phyloP scores from a whole-genome alignment of 768 basidiomycete species.

The Boletus sp. region DNA sequence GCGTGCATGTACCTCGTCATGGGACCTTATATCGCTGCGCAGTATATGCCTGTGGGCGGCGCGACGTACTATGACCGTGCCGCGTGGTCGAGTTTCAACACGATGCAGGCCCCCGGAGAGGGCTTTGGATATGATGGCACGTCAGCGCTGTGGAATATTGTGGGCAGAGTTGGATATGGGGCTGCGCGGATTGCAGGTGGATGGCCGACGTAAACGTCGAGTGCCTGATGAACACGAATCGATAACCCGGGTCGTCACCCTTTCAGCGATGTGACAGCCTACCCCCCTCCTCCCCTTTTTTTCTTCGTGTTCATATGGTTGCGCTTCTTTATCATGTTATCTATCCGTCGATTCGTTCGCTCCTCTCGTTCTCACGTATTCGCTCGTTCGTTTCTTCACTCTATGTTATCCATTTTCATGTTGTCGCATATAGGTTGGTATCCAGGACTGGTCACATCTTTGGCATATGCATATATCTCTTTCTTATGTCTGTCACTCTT shows the following conservation, averaged over 20 bases:
- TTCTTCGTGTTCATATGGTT: constrained; percentile 18
- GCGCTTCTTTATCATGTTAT: constrained; percentile 17
- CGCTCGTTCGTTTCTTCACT: background rate
- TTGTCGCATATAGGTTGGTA: constrained; percentile 10
- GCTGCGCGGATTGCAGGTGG: constrained; percentile 74
- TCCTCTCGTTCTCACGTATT: background rate
- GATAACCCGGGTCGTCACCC: constrained; percentile 5
- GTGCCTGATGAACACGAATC: constrained; percentile 1
- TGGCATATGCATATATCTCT: background rate
- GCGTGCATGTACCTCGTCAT: constrained; percentile 59
- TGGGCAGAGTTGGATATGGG: constrained; percentile 70
- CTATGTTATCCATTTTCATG: constrained; percentile 7
- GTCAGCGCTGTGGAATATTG: constrained; percentile 61
- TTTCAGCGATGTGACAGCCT: constrained; percentile 7
- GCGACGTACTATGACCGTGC: constrained; percentile 72
- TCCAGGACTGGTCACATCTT: constrained; percentile 11
- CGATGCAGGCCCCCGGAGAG: constrained; percentile 65
- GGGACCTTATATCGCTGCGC: constrained; percentile 55
- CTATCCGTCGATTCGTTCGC: constrained; percentile 4
- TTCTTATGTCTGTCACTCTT: constrained; percentile 11
- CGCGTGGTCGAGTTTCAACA: constrained; percentile 78
- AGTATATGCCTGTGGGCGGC: constrained; percentile 58
- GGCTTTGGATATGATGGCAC: constrained; percentile 63
- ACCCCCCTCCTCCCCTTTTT: too few species aligned
- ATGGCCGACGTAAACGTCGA: constrained; percentile 60